Evolutionary conservation across 2,329 filamentous ascomycete genomes (phyloP), one percentile per base, ranked within the genome.

Genomic region (Neonectria faginata): DNA sequence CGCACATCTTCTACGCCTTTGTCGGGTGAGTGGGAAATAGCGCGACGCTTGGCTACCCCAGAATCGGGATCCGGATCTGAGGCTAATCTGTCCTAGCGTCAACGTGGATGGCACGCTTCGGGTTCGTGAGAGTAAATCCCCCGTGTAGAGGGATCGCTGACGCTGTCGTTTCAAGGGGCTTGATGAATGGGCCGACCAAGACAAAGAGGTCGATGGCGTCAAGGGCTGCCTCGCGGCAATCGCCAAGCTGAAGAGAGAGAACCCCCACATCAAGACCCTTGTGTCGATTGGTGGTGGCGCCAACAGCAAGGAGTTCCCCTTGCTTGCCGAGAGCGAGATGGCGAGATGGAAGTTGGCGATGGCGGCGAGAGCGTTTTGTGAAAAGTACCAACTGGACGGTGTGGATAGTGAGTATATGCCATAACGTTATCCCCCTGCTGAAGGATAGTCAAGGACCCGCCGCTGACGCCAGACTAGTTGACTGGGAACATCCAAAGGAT

Each of bases 1-100:
- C 88, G 7, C 88, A 91, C 72, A 80, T 90, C 8, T 88, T 89
- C 70, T 91, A 91, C 71, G 86, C 89, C 22, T 91, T 90, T 81
- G 85, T 88, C 62, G 86, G 79, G 79, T 80, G 67, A 64, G 74
- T 31, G 44, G 27, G 16, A 16, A 29, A 2, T 25, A 2, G 3
- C 14, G 33, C 44, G 29, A 22, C 39, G 22, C 25, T 20, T 11
- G 53, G 11, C 41, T 50, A 31, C 27, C 18, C 12, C 10, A 33
- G 22, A 25, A 45, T 41, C 39, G 39, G 39, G 39, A 14, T 29
- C 1, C 20, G 14, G 2, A 16, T 45, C n/a, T n/a, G 33, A 20
- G 22, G 27, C 70, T 73, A 57, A 75, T 25, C 1, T n/a, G 33
- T 52, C 3, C 18, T 57, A 80, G 79, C 16, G 79, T 77, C 29